Percentiles rank a stretch among this genome's conserved stretches.
Conservation (phyloP, 106 monocot genomes). For the Dioscorea alata region DNA sequence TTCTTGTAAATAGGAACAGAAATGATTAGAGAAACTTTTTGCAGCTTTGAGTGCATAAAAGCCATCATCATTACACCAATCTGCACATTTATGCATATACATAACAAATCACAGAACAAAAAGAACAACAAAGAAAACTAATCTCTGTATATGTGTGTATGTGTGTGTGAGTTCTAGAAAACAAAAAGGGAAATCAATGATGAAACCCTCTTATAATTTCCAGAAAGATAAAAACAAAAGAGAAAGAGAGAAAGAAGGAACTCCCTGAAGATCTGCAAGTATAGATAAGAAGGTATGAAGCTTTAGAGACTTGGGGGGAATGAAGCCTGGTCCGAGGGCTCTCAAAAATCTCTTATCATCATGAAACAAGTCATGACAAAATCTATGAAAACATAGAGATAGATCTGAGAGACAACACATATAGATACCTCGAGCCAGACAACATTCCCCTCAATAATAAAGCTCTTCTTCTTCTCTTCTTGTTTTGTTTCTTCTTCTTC, state of each 20-base stretch:
- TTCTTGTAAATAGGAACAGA: not conserved
- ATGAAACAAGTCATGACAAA: not conserved
- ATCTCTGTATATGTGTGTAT: too few species aligned
- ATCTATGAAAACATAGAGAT: not conserved
- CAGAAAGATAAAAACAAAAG: not conserved
- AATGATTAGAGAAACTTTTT: not conserved
- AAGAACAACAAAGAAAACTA: too few species aligned
- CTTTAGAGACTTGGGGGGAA: conserved; percentile 28
- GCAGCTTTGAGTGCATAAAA: not conserved
- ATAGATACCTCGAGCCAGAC: conserved; percentile 10
- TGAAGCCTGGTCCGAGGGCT: conserved; percentile 61
- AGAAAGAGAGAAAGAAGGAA: not conserved
- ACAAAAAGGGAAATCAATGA: not conserved
- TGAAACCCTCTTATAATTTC: not conserved
- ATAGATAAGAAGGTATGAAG: not conserved
- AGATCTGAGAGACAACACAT: not conserved
- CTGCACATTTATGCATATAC: not conserved
- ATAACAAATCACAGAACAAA: too few species aligned
- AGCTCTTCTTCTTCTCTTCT: not conserved
- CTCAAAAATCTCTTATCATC: not conserved
- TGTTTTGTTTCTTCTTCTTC: not conserved
- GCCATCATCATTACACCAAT: not conserved
- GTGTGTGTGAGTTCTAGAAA: not conserved
- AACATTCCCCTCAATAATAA: conserved; percentile 12
- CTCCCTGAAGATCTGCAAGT: not conserved